Evolutionary conservation across 306 rosid species (phyloP), one percentile per base, ranked within the genome.

Genomic region (Cicer pinnatifidum): DNA sequence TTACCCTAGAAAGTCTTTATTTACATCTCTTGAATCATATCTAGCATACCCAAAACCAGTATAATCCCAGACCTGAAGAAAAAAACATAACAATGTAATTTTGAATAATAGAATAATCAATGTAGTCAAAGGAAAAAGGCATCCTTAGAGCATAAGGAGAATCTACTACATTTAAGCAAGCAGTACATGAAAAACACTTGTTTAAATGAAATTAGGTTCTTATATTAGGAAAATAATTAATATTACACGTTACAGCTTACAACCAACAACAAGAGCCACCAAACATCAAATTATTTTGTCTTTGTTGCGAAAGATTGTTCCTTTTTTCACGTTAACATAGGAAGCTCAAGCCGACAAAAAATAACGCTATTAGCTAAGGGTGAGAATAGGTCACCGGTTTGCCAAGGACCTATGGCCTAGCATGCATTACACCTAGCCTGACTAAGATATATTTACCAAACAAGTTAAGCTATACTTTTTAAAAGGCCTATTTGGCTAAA

Each of bases 1-100:
- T 87, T 82, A 94, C 98, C 98, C 97, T 11, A 94, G 87, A 85
- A 50, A 67, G 75, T 94, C 96, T 86, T 89, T 94, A 72, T 94
- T 77, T 77, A 78, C 89, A 81, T 94, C 96, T 80, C 87, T 75
- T 79, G 98, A 94, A 70, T 84, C 72, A 57, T 94, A 94, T 82
- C 87, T 94, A 47, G 92, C 91, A 85, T 83, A 89, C 45, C 97
- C 98, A 77, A 89, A 81, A 62, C 96, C 96, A 71, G 96, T 89
- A 82, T 91, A 91, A 79, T 91, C 97, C 97, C 95, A 94, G 54
- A 94, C 96, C 98, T 93, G 88, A 76, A 81, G 64, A 40, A 67
- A 64, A 58, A 72, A 41, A 50, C 56, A 77, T 16, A 33, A 61
- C 60, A 38, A 69, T 6, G 37, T 65, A 51, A 45, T 47, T 53